These are phyloP conservation scores for Ziziphus jujuba DNA, from an alignment of 306 rosid genomes.

Conservation along the genomic window DNA sequence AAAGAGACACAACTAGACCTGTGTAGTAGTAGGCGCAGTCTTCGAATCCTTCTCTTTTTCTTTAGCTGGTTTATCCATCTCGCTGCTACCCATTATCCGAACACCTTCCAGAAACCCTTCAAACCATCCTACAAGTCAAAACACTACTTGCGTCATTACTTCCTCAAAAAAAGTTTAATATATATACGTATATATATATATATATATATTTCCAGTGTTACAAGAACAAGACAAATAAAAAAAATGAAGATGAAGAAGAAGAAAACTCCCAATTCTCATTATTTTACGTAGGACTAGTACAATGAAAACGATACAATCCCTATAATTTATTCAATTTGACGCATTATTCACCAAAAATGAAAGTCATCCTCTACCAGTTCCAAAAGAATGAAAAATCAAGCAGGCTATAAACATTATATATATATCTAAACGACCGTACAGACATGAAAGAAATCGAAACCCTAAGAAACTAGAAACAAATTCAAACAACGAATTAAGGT, in stretches of 20 bases:
- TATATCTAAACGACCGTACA: not conserved
- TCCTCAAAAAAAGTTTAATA: too few species aligned
- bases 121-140: conserved; percentile 55
- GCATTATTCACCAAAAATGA: not conserved
- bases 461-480: conserved; percentile 9
- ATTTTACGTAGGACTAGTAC: not conserved
- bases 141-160: not conserved
- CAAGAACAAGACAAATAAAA: not conserved
- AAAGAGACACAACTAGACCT: conserved; percentile 52
- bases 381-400: not conserved
- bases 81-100: conserved; percentile 70
- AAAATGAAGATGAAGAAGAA: too few species aligned
- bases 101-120: conserved; percentile 31
- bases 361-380: too few species aligned
- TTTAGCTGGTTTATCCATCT: conserved; percentile 73
- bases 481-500: not conserved
- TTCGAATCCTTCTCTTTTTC: conserved; percentile 72
- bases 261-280: not conserved
- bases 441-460: not conserved
- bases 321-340: not conserved
- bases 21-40: conserved; percentile 64
- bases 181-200: too few species aligned
- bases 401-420: too few species aligned
- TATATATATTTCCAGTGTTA: too few species aligned
- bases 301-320: not conserved